A percentile compares a stretch with the other conserved stretches of the same genome.
Evolutionary conservation across 208 protist species (phyloP).

Genomic region (Herpetomonas samuelpessoai): DNA sequence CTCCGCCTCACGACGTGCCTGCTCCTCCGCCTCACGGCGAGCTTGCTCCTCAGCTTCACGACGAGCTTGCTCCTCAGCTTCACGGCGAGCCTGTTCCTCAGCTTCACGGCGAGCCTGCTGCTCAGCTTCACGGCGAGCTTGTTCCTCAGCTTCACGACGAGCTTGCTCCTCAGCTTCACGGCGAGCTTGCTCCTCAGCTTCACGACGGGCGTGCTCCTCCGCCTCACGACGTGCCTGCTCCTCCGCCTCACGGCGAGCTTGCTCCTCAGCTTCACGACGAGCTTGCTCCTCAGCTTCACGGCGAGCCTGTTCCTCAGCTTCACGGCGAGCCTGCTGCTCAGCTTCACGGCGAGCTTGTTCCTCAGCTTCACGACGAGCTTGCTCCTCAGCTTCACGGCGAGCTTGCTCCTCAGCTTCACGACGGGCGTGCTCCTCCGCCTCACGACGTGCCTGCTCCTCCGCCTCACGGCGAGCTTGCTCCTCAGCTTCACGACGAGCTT

Average conservation of each 20-base stretch:
- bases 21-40: constrained; percentile 13
- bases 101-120: constrained; percentile 19
- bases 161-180: constrained; percentile 23
- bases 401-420: constrained; percentile 17
- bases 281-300: constrained; percentile 15
- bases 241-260: constrained; percentile 11
- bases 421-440: constrained; percentile 19
- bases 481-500: constrained; percentile 15
- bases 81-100: constrained; percentile 13
- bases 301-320: constrained; percentile 11
- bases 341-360: neutral
- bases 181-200: constrained; percentile 38
- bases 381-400: constrained; percentile 12
- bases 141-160: constrained; percentile 5
- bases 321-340: constrained; percentile 6
- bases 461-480: constrained; percentile 13
- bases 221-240: constrained; percentile 22
- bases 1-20: constrained; percentile 17
- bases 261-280: constrained; percentile 11
- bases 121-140: constrained; percentile 13
- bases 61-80: constrained; percentile 19
- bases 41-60: constrained; percentile 16
- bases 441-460: constrained; percentile 14
- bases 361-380: constrained; percentile 9
- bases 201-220: constrained; percentile 71